Base-by-base conservation (phyloP, 192 early-diverging fungal genomes). In the Coemansia furcata region DNA sequence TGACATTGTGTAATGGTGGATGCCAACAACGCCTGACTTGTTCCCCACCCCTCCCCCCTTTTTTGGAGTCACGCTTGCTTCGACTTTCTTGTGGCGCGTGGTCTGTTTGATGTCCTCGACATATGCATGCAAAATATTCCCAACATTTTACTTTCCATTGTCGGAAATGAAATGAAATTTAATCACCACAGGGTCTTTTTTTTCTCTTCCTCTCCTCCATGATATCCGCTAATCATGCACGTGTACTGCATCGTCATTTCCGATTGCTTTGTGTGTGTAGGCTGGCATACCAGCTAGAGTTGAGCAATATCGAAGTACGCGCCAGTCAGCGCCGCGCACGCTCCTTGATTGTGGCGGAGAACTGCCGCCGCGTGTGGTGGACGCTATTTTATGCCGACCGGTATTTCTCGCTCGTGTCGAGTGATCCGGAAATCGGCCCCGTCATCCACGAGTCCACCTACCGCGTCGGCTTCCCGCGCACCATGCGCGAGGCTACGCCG, bases 321-420 rank as follows among this genome's bases (percentile, higher is more conserved):
- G 80, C 80, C 29, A 70, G 73, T 57, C 80, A 83, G 69, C 74
- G 80, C 10, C 75, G 73, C 26, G 80, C 80, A 2, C 76, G 80
- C 42, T 83, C 80, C 44, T 62, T 83, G 72, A 83, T 83, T 26
- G 80, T 83, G 12, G 80, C 80, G 10, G 80, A 83, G 68, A 83
- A 83, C 70, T 83, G 80, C 60, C 80, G 80, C 21, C 68, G 80
- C 5, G 80, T 83, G 9, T 83, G 80, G 80, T 83, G 80, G 80
- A 74, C 80, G 43, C 69, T 83, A 39, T 78, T 78, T 38, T 83
- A 83, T 40, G 75, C 76, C 8, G 80, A 83, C 63, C 68, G 80
- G 36, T 83, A 78, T 58, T 83, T 83, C 49, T 78, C 80, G 46
- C 65, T 83, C 19, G 76, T 78, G 0, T 78, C 76, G 1, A 75